phyloP scores from a whole-genome alignment of 1,284 basidiomycete genomes.

The Fomitopsis pinicola region DNA sequence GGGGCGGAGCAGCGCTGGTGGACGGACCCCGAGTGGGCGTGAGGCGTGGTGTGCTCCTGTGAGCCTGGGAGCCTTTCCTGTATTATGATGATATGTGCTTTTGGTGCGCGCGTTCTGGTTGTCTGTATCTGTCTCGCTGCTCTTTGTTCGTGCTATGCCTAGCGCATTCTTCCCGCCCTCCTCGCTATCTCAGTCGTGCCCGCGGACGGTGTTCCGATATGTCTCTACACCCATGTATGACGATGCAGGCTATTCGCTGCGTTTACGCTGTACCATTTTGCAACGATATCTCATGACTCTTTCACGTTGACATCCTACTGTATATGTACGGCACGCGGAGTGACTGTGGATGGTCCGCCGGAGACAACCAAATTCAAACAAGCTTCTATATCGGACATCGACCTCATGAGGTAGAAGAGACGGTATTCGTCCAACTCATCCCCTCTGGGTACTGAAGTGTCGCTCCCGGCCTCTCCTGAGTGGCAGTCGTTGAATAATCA shows the following conservation, averaged over 20 bases:
- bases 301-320: background rate
- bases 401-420: no score
- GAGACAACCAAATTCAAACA: no score
- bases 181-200: background rate
- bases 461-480: no score
- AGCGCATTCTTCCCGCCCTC: background rate
- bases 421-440: no score
- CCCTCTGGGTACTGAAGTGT: no score
- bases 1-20: conserved; percentile 65
- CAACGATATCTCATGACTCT: background rate
- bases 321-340: no score
- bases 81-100: background rate
- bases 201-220: background rate
- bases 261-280: background rate
- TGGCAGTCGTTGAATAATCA: no score
- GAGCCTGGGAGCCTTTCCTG: no score
- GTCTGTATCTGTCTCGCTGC: background rate
- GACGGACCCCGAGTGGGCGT: conserved; percentile 29
- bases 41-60: background rate
- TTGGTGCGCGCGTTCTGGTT: background rate
- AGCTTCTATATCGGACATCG: no score
- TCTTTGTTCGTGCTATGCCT: background rate
- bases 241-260: background rate
- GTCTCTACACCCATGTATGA: background rate
- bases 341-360: no score